Evolutionary conservation across 2,329 filamentous ascomycete species (phyloP).

Genomic region (Aspergillus fischeri): DNA sequence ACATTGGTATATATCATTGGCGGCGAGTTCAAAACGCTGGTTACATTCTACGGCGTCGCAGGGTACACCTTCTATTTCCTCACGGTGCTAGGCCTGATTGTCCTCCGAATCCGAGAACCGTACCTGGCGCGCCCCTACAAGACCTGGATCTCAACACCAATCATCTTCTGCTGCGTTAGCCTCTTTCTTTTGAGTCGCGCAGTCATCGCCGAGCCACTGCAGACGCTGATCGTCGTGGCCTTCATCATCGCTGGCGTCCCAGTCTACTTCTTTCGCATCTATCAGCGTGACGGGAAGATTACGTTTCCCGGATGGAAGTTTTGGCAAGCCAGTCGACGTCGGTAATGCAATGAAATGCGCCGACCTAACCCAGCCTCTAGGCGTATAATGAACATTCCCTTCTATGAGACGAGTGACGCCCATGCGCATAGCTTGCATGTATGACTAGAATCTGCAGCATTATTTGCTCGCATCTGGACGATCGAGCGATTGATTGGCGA

Average conservation of each 20-base stretch:
- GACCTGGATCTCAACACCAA: conserved; percentile 95
- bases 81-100: conserved; percentile 87
- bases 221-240: conserved; percentile 79
- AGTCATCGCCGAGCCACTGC: conserved; percentile 83
- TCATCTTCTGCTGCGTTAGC: conserved; percentile 97
- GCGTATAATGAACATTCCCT: not conserved
- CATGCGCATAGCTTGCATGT: conserved; percentile 18
- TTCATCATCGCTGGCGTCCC: conserved; percentile 83
- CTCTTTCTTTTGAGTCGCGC: conserved; percentile 85
- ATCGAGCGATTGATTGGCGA: not conserved
- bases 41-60: conserved; percentile 96
- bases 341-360: conserved; percentile 5
- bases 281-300: conserved; percentile 53
- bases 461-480: not conserved
- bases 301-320: conserved; percentile 40
- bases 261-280: conserved; percentile 84
- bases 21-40: conserved; percentile 84
- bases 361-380: not conserved
- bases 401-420: conserved; percentile 17
- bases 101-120: conserved; percentile 83
- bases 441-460: not conserved
- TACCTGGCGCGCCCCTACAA: conserved; percentile 84
- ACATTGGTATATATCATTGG: conserved; percentile 75
- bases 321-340: conserved; percentile 31
- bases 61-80: conserved; percentile 97